These are phyloP conservation scores for Paspalum vaginatum DNA, from an alignment of 176 grass and related monocot genomes.

Conservation along the genomic window DNA sequence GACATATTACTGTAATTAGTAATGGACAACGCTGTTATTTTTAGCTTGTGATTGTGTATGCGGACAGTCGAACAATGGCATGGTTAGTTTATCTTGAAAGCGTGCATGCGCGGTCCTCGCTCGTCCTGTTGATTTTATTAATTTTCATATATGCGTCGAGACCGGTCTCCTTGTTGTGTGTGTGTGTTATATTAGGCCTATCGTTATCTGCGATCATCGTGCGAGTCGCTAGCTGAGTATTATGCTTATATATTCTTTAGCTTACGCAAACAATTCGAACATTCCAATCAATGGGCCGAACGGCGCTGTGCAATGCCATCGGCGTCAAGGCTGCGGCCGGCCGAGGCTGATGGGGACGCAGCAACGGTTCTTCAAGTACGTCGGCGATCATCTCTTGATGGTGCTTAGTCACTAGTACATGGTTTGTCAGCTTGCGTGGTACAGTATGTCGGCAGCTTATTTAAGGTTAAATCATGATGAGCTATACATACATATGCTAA, in stretches of 20 bases:
- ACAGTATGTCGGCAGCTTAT: conserved; percentile 25
- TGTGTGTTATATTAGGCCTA: neutral
- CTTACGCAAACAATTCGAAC: conserved; percentile 23
- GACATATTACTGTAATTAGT: neutral
- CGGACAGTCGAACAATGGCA: too few relatives aligned
- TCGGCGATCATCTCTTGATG: neutral
- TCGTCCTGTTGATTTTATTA: too few relatives aligned
- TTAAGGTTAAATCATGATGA: too few relatives aligned
- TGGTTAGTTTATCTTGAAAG: too few relatives aligned
- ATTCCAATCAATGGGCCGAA: conserved; percentile 18
- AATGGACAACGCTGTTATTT: neutral
- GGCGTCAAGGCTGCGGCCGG: conserved; percentile 20
- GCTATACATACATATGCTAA: neutral
- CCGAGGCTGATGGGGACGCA: conserved; percentile 30
- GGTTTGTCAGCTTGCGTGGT: too few relatives aligned
- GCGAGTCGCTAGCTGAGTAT: neutral
- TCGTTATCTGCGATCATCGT: conserved; percentile 1
- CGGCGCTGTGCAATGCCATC: neutral
- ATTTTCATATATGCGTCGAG: conserved; percentile 18
- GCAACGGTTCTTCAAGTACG: conserved; percentile 17
- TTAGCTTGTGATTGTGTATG: neutral
- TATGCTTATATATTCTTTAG: neutral
- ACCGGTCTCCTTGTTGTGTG: neutral
- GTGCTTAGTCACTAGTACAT: too few relatives aligned
- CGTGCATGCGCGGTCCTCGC: too few relatives aligned